Conservation (phyloP, 1,284 basidiomycete species). For the Testicularia cyperi region DNA sequence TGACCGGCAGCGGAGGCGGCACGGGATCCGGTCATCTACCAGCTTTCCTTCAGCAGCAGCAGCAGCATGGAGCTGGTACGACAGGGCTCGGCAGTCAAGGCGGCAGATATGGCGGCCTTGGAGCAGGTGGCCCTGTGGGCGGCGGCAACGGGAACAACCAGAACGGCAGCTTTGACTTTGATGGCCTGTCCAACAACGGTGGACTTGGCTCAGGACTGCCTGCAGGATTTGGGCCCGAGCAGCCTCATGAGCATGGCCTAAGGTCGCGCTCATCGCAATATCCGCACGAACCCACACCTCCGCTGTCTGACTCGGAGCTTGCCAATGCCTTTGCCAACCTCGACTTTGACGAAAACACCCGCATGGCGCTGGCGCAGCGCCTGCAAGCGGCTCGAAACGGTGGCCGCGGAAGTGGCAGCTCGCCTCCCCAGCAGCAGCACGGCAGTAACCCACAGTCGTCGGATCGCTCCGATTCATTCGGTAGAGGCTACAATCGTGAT, state of each 20-base stretch:
- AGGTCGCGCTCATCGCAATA: not conserved
- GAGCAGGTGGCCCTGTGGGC: slow-evolving; percentile 1
- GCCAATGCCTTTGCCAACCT: slow-evolving; percentile 24
- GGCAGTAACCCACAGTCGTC: not conserved
- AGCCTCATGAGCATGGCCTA: slow-evolving; percentile 9
- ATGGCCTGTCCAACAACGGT: too few species aligned
- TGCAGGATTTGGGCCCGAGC: slow-evolving; percentile 1
- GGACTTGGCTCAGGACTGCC: not conserved
- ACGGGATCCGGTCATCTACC: slow-evolving; percentile 17
- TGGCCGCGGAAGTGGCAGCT: too few species aligned
- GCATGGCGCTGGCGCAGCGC: slow-evolving; percentile 10
- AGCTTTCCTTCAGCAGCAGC: slow-evolving; percentile 23
- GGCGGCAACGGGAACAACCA: slow-evolving; percentile 11
- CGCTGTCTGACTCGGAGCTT: slow-evolving; percentile 20
- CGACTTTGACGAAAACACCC: slow-evolving; percentile 22
- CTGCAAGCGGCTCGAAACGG: too few species aligned
- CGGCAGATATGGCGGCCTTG: too few species aligned
- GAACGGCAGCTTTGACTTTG: slow-evolving; percentile 17
- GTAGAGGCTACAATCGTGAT: slow-evolving; percentile 24
- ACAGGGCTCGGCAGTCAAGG: too few species aligned
- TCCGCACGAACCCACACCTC: not conserved
- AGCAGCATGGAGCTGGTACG: slow-evolving; percentile 8
- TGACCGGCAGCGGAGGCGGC: not conserved
- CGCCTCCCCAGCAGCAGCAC: too few species aligned
- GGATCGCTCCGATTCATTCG: slow-evolving; percentile 13